Percentiles rank a stretch among this genome's conserved stretches.
These are phyloP conservation scores for Mimosa pudica DNA, from an alignment of 306 rosid genomes.

Conservation along the genomic window DNA sequence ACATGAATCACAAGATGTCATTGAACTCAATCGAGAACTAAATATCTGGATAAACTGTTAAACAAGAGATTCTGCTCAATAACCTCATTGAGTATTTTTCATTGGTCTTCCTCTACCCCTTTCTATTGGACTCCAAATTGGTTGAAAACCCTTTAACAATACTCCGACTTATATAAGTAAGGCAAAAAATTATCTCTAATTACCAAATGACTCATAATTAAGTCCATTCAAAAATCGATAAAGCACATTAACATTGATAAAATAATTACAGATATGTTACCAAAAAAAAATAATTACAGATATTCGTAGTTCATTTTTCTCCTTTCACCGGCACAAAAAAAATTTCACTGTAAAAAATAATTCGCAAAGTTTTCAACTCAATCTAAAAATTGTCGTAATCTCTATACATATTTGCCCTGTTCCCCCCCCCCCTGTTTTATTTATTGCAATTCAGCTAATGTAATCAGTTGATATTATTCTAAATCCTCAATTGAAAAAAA, in stretches of 20 bases:
- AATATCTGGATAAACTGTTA: neutral
- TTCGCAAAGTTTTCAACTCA: neutral
- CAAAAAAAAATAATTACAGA: neutral
- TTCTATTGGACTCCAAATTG: too few species aligned
- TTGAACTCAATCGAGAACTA: neutral
- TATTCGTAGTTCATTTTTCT: constrained; percentile 1
- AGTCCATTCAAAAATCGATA: neutral
- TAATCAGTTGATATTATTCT: constrained; percentile 4
- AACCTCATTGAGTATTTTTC: too few species aligned
- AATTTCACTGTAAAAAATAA: constrained; percentile 4
- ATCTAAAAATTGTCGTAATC: neutral
- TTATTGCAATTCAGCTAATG: neutral
- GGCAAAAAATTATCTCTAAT: neutral
- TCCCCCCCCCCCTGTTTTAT: neutral
- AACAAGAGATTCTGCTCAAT: too few species aligned
- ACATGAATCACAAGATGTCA: too few species aligned
- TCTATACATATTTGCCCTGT: neutral
- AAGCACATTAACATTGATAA: neutral
- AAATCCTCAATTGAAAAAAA: neutral
- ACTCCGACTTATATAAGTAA: neutral
- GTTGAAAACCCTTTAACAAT: neutral
- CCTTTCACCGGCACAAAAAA: constrained; percentile 8
- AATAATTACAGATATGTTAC: neutral
- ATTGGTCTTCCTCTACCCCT: too few species aligned
- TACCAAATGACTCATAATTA: neutral